Percentiles rank a stretch among this genome's conserved stretches.
Evolutionary conservation across 73 alveolate species (phyloP).

Genomic region (Tetrahymena elliotti): DNA sequence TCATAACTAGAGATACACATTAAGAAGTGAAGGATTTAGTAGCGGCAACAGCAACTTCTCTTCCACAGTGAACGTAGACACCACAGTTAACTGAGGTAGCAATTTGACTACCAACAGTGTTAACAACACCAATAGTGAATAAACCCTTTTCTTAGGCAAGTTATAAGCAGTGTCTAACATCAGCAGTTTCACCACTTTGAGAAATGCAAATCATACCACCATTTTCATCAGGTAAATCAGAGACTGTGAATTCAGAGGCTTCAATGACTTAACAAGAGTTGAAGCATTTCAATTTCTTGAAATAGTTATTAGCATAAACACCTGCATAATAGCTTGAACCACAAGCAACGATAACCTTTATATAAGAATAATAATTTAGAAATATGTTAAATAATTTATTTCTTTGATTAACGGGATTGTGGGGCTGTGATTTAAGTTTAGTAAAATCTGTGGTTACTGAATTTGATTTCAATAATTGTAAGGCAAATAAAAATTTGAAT

Average conservation of each 20-base stretch:
- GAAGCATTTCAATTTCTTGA: conserved; percentile 41
- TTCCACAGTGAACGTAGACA: conserved; percentile 83
- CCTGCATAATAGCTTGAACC: conserved; percentile 69
- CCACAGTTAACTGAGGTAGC: conserved; percentile 79
- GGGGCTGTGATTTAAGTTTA: background rate
- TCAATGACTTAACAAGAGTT: conserved; percentile 58
- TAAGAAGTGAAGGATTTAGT: conserved; percentile 76
- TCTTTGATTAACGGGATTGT: background rate
- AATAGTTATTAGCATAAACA: conserved; percentile 41
- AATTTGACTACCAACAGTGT: conserved; percentile 61
- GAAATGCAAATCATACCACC: conserved; percentile 69
- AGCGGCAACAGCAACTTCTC: conserved; percentile 87
- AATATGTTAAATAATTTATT: background rate
- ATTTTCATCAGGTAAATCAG: conserved; percentile 38
- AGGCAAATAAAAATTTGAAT: too few species aligned
- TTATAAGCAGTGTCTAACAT: conserved; percentile 52
- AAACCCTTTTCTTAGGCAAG: conserved; percentile 39
- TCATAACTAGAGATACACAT: conserved; percentile 18
- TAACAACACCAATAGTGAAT: conserved; percentile 68
- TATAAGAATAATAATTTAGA: background rate
- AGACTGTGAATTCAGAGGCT: conserved; percentile 49
- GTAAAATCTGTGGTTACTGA: too few species aligned
- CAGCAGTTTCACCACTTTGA: conserved; percentile 86
- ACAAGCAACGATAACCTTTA: conserved; percentile 55
- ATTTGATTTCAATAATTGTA: background rate